Evolutionary conservation across 129 eudicot species (phyloP).

Genomic region (Smallanthus sonchifolius): DNA sequence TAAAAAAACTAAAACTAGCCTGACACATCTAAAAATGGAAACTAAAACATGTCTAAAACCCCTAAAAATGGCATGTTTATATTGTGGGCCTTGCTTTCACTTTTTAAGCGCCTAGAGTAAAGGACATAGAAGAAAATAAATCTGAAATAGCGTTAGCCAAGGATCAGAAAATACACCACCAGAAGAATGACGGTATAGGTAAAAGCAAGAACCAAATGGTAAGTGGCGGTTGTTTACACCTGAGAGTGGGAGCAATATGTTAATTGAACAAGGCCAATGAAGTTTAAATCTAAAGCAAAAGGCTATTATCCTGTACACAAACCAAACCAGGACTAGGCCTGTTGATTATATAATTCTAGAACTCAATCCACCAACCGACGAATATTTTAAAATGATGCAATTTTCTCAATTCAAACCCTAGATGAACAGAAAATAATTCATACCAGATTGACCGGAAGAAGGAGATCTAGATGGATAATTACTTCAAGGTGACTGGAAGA

Average conservation of each 20-base stretch:
- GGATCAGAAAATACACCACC: constrained; percentile 9
- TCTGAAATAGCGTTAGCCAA: neutral
- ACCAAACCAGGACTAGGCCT: neutral
- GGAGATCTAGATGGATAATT: constrained; percentile 20
- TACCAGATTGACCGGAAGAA: constrained; percentile 12
- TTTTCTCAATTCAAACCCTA: constrained; percentile 4
- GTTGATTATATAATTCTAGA: neutral
- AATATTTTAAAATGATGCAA: neutral
- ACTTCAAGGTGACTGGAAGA: constrained; percentile 22
- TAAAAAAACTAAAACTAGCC: too few relatives aligned
- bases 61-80: too few relatives aligned
- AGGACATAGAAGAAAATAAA: neutral
- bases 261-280: constrained; percentile 3
- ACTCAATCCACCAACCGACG: constrained; percentile 13
- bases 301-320: neutral
- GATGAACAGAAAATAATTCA: neutral
- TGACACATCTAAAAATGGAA: too few relatives aligned
- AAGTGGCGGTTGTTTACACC: neutral
- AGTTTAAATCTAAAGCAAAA: constrained; percentile 20
- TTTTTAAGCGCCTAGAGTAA: too few relatives aligned
- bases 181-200: neutral
- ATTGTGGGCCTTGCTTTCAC: too few relatives aligned
- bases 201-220: neutral
- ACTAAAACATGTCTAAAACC: too few relatives aligned
- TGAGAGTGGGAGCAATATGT: neutral